Conservation (phyloP, 352 stramenopile species). For the Globisporangium cylindrosporum region DNA sequence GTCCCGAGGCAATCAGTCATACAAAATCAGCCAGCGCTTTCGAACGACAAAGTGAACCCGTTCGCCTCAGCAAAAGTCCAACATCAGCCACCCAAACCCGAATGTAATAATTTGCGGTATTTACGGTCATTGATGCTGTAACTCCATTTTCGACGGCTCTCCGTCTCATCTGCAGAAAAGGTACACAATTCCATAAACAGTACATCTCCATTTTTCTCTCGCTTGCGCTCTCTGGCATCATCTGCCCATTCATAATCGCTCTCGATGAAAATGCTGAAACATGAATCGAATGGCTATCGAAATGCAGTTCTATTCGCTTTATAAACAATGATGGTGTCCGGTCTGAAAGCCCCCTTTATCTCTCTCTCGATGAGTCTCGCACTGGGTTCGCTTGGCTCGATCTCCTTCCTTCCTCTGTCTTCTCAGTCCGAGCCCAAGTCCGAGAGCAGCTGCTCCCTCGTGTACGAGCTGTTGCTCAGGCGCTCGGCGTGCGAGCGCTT, state of each 20-base stretch:
- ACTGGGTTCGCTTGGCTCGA: background rate
- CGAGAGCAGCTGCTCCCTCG: conserved; percentile 7
- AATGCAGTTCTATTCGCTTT: background rate
- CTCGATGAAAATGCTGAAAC: background rate
- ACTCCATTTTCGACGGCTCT: background rate
- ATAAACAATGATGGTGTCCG: background rate
- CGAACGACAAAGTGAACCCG: no score
- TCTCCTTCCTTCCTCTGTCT: background rate
- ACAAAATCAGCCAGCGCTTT: no score
- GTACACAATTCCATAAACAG: background rate
- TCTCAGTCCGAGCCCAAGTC: conserved; percentile 1
- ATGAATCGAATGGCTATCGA: no score
- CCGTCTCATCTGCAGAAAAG: background rate
- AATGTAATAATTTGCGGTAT: background rate
- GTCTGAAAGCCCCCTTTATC: background rate
- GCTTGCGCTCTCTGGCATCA: background rate
- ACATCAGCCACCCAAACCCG: background rate
- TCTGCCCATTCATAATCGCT: background rate
- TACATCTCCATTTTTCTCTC: background rate
- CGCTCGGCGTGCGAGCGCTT: conserved; percentile 4
- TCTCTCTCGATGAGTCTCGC: background rate
- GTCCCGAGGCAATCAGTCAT: no score
- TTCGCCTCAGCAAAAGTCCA: no score
- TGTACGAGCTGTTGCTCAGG: conserved; percentile 10
- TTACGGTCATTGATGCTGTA: background rate